Percentiles rank a stretch among this genome's conserved stretches.
phyloP scores from a whole-genome alignment of 257 asterid species.

The Rehmannia glutinosa region DNA sequence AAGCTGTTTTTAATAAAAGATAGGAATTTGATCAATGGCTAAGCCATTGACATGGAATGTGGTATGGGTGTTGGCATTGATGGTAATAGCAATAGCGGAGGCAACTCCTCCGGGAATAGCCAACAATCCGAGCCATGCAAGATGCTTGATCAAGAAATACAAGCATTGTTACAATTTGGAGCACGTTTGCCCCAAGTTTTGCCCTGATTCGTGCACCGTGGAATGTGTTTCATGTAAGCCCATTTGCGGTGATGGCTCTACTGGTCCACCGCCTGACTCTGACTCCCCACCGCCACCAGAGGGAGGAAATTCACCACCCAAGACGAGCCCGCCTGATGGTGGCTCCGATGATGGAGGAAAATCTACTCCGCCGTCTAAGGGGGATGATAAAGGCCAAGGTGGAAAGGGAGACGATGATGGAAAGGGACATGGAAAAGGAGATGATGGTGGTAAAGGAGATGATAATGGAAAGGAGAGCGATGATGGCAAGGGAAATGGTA shows the following conservation, averaged over 20 bases:
- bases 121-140: conserved; percentile 40
- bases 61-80: conserved; percentile 10
- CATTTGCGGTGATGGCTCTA: conserved; percentile 24
- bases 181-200: conserved; percentile 59
- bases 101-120: conserved; percentile 50
- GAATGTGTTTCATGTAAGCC: conserved; percentile 49
- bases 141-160: conserved; percentile 30
- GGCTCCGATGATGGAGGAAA: too few species aligned
- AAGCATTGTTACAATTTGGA: conserved; percentile 43
- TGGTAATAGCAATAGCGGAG: conserved; percentile 14
- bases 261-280: conserved; percentile 8
- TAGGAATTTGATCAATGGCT: conserved; percentile 12
- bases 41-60: conserved; percentile 2
- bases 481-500: background rate
- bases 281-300: background rate
- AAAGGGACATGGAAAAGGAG: background rate
- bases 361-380: too few species aligned
- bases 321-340: background rate
- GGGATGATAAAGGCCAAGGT: background rate
- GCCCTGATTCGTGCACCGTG: conserved; percentile 39
- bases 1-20: background rate
- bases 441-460: background rate
- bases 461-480: background rate
- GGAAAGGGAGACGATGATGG: background rate
- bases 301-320: conserved; percentile 7